Conservation (phyloP, 2,329 filamentous ascomycete species). For the Apiospora marii region DNA sequence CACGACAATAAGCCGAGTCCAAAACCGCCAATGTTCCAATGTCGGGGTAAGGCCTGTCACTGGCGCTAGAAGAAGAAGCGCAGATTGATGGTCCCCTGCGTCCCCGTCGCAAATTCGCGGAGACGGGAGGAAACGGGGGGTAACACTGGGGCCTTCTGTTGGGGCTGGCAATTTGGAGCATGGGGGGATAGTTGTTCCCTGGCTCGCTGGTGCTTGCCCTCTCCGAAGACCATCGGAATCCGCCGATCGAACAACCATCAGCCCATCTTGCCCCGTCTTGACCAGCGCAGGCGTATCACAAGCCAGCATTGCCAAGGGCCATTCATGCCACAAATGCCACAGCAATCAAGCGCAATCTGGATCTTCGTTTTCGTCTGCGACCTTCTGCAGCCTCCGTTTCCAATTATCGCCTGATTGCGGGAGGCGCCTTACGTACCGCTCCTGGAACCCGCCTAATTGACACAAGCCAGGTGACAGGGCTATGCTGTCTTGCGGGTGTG, state of each 20-base stretch:
- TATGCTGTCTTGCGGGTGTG: neutral
- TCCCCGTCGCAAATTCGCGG: constrained; percentile 2
- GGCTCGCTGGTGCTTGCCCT: too few relatives aligned
- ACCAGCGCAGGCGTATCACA: constrained; percentile 12
- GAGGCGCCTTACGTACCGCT: neutral
- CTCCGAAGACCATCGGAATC: constrained; percentile 23
- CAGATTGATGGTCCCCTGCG: neutral
- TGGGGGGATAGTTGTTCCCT: neutral
- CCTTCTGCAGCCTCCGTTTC: neutral
- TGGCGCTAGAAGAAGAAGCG: neutral
- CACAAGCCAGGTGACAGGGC: neutral
- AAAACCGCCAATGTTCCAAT: neutral
- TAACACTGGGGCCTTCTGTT: neutral
- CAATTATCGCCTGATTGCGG: constrained; percentile 21
- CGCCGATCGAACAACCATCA: constrained; percentile 29
- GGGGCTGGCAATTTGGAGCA: neutral
- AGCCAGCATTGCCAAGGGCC: constrained; percentile 12
- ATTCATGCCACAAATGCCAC: constrained; percentile 11
- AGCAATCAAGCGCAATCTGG: constrained; percentile 21
- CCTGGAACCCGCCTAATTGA: neutral
- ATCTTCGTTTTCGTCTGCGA: constrained; percentile 17
- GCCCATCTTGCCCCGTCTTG: constrained; percentile 22
- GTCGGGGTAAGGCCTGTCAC: neutral
- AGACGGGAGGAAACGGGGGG: constrained; percentile 1
- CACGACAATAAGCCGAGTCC: constrained; percentile 5